Base-by-base conservation (phyloP, 2,329 filamentous ascomycete genomes). In the Fusarium penzigii region DNA sequence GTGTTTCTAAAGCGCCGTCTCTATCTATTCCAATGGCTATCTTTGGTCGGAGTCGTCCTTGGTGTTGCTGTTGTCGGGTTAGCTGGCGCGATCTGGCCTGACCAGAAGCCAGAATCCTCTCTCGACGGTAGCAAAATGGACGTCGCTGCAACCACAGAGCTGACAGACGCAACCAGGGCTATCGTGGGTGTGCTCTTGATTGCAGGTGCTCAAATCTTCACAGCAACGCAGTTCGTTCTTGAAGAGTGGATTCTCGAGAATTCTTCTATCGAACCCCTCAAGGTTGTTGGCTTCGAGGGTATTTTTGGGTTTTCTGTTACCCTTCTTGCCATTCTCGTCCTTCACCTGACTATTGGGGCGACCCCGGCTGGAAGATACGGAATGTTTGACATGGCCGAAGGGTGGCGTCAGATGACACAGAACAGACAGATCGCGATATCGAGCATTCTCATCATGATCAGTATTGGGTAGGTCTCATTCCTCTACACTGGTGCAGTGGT, bases 241-340 rank as follows among this genome's bases (percentile, higher is more conserved):
- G 94, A 99, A 72, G 94, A 99, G 75, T 94, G 87, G 78, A 91
- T 99, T 59, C 82, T 99, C 3, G 81, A 84, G 68, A 75, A 78
- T 52, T 83, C 79, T 1, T 65, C 74, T 17, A 81, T 85, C 44
- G 89, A 94, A 64, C 93, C 94, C 1, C 84, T 99, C 58, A 87
- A 86, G 65, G 91, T 97, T 17, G 94, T 99, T 29, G 93, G 92
- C 32, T 99, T 92, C 92, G 94, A 99, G 73, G 94, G 94, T 17
- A 63, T 96, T 3, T 99, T 97, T 69, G 94, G 94, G 1, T 92
- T 97, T 67, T 61, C 77, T 6, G 84, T 93, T 46, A 99, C 94
- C 0, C 69, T 92, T 6, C 58, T 92, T 5, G 86, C 81, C 25
- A 97, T 97, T 86, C 69, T 91, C 5, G 74, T 96, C 39, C 72